Evolutionary conservation across 768 basidiomycete species (phyloP).

Genomic region (Cubamyces sp.): DNA sequence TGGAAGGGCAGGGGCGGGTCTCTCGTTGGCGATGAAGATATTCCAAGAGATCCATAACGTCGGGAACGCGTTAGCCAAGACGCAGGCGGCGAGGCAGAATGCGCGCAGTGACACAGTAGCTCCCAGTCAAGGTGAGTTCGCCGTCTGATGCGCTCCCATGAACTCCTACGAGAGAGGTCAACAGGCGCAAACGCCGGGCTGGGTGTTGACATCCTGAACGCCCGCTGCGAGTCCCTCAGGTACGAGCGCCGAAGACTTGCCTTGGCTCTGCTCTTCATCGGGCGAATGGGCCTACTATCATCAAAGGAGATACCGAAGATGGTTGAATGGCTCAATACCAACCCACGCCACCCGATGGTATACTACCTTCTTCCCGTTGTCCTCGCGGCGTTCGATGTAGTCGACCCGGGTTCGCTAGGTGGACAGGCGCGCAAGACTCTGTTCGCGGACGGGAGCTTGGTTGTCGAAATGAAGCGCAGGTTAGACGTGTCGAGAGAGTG

Average conservation of each 20-base stretch:
- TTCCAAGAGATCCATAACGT: constrained; percentile 68
- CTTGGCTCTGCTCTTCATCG: constrained; percentile 62
- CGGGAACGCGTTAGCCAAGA: constrained; percentile 54
- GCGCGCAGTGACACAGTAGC: constrained; percentile 63
- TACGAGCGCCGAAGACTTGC: constrained; percentile 74
- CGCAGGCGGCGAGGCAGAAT: constrained; percentile 61
- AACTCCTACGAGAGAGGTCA: neutral
- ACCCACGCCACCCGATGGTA: constrained; percentile 69
- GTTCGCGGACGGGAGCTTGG: constrained; percentile 48
- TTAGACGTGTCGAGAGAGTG: constrained; percentile 57
- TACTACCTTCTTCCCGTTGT: constrained; percentile 70
- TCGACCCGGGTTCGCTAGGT: constrained; percentile 53
- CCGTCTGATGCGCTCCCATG: neutral
- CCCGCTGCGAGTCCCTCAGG: constrained; percentile 72
- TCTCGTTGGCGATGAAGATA: constrained; percentile 55
- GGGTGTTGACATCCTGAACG: constrained; percentile 67
- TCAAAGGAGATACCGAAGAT: constrained; percentile 62
- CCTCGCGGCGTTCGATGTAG: constrained; percentile 68
- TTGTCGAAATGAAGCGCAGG: constrained; percentile 63
- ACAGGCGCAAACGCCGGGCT: constrained; percentile 51
- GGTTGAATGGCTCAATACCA: constrained; percentile 71
- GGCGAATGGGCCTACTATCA: constrained; percentile 63
- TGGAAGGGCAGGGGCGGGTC: constrained; percentile 41
- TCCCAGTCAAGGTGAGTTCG: constrained; percentile 57
- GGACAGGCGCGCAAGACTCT: constrained; percentile 52